Base-by-base conservation (phyloP, 768 basidiomycete species). In the Phlebiopsis flavidoalba region DNA sequence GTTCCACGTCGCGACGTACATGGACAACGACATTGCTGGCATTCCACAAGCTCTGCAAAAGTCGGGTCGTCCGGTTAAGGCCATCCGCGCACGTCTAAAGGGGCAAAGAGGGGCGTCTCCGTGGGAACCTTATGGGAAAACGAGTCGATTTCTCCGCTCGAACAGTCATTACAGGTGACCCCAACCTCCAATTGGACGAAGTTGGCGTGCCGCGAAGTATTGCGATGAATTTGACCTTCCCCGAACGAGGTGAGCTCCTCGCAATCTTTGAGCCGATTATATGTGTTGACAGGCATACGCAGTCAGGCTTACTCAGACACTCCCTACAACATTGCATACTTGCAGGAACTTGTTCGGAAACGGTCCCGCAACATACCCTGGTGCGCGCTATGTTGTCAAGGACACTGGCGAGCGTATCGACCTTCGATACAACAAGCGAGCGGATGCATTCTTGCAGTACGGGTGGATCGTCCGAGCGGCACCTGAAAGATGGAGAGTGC, bases 11-110 rank as follows among this genome's bases (percentile, higher is more conserved):
- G 97, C 97, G 2, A 98, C 97, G 0, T 99, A 98, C 72, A 99
- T 99, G 96, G 97, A 99, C 71, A 99, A 99, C 70, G 95, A 98
- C 70, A 95, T 98, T 60, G 95, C 97, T 36, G 97, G 97, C 49
- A 93, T 98, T 37, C 97, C 97, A 1, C 96, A 98, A 70, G 95
- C 97, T 1, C 76, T 96, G 65, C 97, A 98, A 70, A 98, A 98
- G 74, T 95, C 93, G 46, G 97, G 97, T 33, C 85, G 97, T 60
- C 95, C 97, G 26, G 91, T 99, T 61, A 99, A 99, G 74, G 95
- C 97, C 37, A 98, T 99, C 68, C 93, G 97, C 60, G 95, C 96
- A 5, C 89, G 97, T 48, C 82, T 99, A 58, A 99, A 99, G 81
- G 97, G n/a, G 97, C 54, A 98, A 99, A 74, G 97, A 99, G 74